phyloP scores from a whole-genome alignment of 306 rosid genomes.

The Malus sylvestris region DNA sequence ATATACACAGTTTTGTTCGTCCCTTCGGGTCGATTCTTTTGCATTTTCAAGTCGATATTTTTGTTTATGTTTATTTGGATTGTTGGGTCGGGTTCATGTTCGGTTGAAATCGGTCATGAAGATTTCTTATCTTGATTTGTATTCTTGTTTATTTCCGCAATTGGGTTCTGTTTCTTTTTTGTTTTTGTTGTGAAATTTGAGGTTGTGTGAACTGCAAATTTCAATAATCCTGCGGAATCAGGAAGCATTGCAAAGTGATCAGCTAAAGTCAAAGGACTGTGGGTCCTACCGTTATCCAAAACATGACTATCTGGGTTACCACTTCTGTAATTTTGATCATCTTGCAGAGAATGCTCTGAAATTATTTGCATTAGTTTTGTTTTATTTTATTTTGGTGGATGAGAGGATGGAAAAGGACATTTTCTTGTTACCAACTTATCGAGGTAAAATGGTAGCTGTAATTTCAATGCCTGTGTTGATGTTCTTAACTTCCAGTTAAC shows the following conservation, averaged over 20 bases:
- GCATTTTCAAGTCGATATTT: neutral
- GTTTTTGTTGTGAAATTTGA: neutral
- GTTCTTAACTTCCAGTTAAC: neutral
- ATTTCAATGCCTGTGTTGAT: neutral
- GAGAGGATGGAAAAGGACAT: neutral
- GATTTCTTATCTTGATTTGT: neutral
- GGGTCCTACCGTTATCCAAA: neutral
- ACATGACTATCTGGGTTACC: neutral
- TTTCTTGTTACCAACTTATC: neutral
- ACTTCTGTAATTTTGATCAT: neutral
- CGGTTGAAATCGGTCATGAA: neutral
- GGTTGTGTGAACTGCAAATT: neutral
- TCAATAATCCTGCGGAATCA: neutral
- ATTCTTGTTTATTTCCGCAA: neutral
- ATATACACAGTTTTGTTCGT: neutral
- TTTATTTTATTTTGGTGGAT: neutral
- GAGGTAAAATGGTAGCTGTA: neutral
- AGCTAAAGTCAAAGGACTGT: neutral
- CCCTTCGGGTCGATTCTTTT: neutral
- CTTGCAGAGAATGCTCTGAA: neutral
- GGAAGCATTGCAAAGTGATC: neutral
- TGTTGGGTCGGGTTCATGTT: neutral
- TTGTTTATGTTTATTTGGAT: neutral
- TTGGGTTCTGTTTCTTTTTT: neutral
- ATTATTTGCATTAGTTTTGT: too few relatives aligned